Base-by-base conservation (phyloP, 2,329 filamentous ascomycete species). In the Stagonosporopsis vannaccii region DNA sequence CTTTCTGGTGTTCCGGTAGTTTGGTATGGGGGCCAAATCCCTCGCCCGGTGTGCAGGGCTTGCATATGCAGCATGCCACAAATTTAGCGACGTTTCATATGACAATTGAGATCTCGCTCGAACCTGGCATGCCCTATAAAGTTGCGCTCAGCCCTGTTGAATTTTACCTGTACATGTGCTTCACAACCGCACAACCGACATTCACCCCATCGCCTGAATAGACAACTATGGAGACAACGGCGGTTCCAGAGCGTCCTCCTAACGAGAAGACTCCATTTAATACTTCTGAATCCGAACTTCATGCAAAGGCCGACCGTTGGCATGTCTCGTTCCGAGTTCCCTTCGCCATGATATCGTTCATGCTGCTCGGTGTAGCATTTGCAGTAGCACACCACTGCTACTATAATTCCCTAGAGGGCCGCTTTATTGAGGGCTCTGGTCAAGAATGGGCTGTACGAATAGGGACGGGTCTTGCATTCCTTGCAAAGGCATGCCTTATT, bases 391-490 rank as follows among this genome's bases (percentile, higher is more conserved):
- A 54, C 30, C 51, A 54, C 30, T 33, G 47, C 35, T 54, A 47
- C 37, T 48, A 54, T 23, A 13, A 20, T 15, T 37, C 43, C 12
- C 28, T 47, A 19, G 35, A 54, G 17, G 51, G 43, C 26, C n/a
- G 25, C 7, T 28, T 25, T 13, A 36, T 48, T 13, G 35, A 36
- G 4, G 26, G 40, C 11, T 32, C 20, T 20, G 35, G 20, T 7
- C 35, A 48, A 26, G 43, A 48, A 48, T 54, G 51, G 51, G 51
- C 44, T 5, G 35, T 48, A 35, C 51, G 43, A 36, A 26, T 54
- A 6, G 51, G 43, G 17, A 54, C 51, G 1, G 51, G 51, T n/a
- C 20, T 54, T 36, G 42, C 43, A 6, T 40, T 54, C 47, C 51
- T 54, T 15, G 51, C 51, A 33, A 54, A 48, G 46, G 44, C 43